These are phyloP conservation scores for Ophiostoma piceae DNA, from an alignment of 2,329 filamentous ascomycete genomes.

Conservation along the genomic window DNA sequence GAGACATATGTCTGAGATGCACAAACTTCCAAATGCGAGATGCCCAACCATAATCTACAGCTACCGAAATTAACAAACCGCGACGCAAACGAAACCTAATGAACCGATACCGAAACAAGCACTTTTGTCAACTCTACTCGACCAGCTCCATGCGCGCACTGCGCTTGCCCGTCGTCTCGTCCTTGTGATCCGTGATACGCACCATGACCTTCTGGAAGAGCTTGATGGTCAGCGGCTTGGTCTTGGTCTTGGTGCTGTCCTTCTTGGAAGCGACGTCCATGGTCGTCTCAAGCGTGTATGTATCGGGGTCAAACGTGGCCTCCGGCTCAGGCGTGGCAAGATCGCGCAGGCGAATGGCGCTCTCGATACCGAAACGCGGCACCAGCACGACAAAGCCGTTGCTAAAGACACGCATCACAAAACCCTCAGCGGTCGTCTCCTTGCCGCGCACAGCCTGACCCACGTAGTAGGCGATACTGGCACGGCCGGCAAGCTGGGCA, in stretches of 20 bases:
- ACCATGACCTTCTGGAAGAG: constrained; percentile 91
- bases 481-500: constrained; percentile 88
- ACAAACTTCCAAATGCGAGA: neutral
- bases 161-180: constrained; percentile 92
- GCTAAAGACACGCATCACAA: constrained; percentile 94
- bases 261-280: constrained; percentile 12
- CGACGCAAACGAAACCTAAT: neutral
- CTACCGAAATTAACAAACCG: neutral
- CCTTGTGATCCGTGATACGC: constrained; percentile 84
- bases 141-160: constrained; percentile 74
- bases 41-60: neutral
- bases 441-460: constrained; percentile 85
- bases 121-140: neutral
- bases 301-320: constrained; percentile 77
- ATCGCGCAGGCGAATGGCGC: constrained; percentile 79
- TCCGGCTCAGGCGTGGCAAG: constrained; percentile 68
- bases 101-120: neutral
- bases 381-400: constrained; percentile 98
- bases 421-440: constrained; percentile 66
- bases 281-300: constrained; percentile 64
- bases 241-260: constrained; percentile 23
- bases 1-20: constrained; percentile 12
- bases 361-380: constrained; percentile 91
- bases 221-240: constrained; percentile 61
- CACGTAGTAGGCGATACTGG: constrained; percentile 95